Conservation (phyloP, 2,329 filamentous ascomycete genomes). For the Claviceps sorghi region DNA sequence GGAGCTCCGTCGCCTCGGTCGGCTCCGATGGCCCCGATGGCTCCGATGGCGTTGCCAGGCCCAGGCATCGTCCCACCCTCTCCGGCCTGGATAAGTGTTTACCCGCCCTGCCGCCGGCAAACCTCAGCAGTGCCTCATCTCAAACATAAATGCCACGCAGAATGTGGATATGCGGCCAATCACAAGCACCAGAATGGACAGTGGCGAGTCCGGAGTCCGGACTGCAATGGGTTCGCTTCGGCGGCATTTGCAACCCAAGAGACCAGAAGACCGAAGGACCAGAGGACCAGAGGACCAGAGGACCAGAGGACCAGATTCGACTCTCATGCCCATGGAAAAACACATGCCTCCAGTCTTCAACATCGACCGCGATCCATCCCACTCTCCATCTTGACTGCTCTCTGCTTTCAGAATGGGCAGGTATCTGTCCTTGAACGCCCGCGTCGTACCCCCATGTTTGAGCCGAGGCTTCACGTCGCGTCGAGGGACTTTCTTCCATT, state of each 20-base stretch:
- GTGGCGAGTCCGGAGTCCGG: no score
- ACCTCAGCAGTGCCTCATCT: not conserved
- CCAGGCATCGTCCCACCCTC: not conserved
- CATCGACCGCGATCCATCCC: not conserved
- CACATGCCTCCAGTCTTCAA: not conserved
- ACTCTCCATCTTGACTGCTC: not conserved
- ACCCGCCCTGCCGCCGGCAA: conserved; percentile 6
- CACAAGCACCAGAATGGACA: not conserved
- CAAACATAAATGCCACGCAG: not conserved
- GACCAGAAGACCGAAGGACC: not conserved
- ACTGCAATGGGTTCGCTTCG: not conserved
- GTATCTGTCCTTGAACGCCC: not conserved
- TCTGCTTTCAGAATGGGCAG: not conserved
- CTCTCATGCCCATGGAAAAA: not conserved
- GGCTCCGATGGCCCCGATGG: no score
- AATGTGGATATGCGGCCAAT: not conserved
- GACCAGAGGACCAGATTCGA: no score
- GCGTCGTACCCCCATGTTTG: not conserved
- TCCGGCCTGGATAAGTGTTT: conserved; percentile 9
- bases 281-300: no score
- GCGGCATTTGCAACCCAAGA: not conserved
- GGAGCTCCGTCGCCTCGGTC: not conserved
- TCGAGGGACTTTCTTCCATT: not conserved
- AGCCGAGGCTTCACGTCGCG: not conserved
- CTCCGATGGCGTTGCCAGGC: not conserved